Percentiles rank a stretch among this genome's conserved stretches.
Evolutionary conservation across 2,329 filamentous ascomycete genomes (phyloP).

Genomic region (Blastomyces percursus): DNA sequence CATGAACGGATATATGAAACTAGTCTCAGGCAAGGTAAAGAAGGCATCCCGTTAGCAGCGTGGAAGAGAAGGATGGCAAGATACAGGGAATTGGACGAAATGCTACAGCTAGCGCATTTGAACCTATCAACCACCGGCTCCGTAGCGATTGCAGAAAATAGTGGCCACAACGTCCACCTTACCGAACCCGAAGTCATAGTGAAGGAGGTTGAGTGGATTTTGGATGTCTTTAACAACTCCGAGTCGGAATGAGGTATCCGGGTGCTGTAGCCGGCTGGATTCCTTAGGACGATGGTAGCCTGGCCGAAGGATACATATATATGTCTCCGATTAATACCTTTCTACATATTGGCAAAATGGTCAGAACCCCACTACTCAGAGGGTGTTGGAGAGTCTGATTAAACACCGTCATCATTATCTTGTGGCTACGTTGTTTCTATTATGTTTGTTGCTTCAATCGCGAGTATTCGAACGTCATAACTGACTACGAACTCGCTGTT

Average conservation of each 20-base stretch:
- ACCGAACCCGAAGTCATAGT: constrained; percentile 1
- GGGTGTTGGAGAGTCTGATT: not conserved
- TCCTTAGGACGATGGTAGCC: not conserved
- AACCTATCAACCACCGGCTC: not conserved
- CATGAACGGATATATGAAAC: constrained; percentile 1
- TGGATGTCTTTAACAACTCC: not conserved
- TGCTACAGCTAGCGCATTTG: not conserved
- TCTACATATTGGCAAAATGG: not conserved
- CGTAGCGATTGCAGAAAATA: not conserved
- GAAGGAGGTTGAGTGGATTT: not conserved
- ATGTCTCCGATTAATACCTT: not conserved
- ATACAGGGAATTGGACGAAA: not conserved
- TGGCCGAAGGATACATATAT: not conserved
- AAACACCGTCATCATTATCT: not conserved
- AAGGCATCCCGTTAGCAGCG: not conserved
- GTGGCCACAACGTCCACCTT: constrained; percentile 2
- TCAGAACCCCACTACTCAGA: not conserved
- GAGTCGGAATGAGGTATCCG: not conserved
- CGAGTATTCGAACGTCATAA: too few species aligned
- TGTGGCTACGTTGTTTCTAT: not conserved
- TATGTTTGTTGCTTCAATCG: not conserved
- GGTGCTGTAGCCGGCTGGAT: not conserved
- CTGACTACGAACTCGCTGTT: too few species aligned
- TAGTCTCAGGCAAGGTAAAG: not conserved
- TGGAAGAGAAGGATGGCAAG: not conserved